Percentiles rank a stretch among this genome's conserved stretches.
Evolutionary conservation across 192 early-diverging fungal species (phyloP).

Genomic region (Chytriomyces hyalinus): DNA sequence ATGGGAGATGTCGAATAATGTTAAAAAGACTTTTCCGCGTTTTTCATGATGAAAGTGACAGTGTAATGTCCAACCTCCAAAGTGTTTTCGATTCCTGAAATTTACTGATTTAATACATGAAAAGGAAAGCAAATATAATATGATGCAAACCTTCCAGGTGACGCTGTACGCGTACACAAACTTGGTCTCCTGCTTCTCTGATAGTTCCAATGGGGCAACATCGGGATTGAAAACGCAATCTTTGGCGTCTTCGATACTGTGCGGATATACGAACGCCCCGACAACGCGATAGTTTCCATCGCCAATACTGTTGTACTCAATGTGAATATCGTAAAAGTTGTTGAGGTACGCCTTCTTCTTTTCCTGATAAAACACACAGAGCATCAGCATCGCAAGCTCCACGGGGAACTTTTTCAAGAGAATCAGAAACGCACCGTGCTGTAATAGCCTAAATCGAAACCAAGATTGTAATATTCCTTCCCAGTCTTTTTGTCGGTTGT

Average conservation of each 20-base stretch:
- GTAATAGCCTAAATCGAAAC: slow-evolving; percentile 75
- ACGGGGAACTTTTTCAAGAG: not conserved
- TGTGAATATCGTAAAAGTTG: slow-evolving; percentile 88
- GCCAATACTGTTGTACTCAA: slow-evolving; percentile 68
- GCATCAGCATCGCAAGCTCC: not conserved
- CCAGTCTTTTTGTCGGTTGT: slow-evolving; percentile 47
- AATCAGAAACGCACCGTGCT: not conserved
- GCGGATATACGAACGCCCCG: slow-evolving; percentile 79
- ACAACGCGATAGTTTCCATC: slow-evolving; percentile 77
- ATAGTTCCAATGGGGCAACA: slow-evolving; percentile 32
- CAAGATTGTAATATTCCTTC: slow-evolving; percentile 72
- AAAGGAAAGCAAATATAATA: not conserved
- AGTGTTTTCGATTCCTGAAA: slow-evolving; percentile 42
- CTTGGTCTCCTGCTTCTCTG: slow-evolving; percentile 36
- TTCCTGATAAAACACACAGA: slow-evolving; percentile 6
- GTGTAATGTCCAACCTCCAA: slow-evolving; percentile 46
- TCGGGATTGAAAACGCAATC: slow-evolving; percentile 19
- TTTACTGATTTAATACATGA: slow-evolving; percentile 8
- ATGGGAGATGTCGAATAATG: not conserved
- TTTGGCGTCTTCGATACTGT: slow-evolving; percentile 49
- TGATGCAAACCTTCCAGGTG: slow-evolving; percentile 44
- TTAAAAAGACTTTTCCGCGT: not conserved
- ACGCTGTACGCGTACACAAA: slow-evolving; percentile 59
- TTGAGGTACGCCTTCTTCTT: slow-evolving; percentile 58
- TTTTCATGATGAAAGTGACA: not conserved